phyloP scores from a whole-genome alignment of 257 asterid species.

The Eustoma russellianum region DNA sequence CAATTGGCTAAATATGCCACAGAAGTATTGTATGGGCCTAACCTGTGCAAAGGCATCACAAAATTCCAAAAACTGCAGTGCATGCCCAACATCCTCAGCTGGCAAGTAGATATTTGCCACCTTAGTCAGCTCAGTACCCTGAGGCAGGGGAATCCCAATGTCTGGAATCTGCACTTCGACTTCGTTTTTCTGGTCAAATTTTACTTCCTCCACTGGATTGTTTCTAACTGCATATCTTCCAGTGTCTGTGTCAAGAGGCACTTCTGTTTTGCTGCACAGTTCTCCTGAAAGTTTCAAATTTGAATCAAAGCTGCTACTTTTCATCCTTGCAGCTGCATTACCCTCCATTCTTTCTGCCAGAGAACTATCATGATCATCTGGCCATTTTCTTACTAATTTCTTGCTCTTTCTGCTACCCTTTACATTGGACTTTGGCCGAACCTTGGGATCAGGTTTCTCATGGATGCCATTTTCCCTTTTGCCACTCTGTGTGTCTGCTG shows the following conservation, averaged over 20 bases:
- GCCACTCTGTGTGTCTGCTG: not conserved
- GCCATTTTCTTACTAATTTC: not conserved
- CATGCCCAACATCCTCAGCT: slow-evolving; percentile 16
- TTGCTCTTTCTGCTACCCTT: not conserved
- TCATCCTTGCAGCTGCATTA: slow-evolving; percentile 2
- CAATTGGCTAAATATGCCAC: too few relatives aligned
- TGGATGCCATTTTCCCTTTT: not conserved
- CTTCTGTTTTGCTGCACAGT: not conserved
- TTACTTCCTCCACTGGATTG: not conserved
- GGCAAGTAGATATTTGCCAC: slow-evolving; percentile 12
- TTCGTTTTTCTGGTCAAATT: not conserved
- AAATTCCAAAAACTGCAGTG: slow-evolving; percentile 18
- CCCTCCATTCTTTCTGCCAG: not conserved
- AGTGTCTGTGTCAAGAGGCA: not conserved
- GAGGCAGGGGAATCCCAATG: slow-evolving; percentile 7
- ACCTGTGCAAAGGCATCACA: slow-evolving; percentile 20
- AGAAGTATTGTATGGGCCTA: not conserved
- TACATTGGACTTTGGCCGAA: not conserved
- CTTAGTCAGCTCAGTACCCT: slow-evolving; percentile 8
- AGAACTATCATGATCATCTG: not conserved
- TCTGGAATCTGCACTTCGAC: not conserved
- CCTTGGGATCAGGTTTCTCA: not conserved
- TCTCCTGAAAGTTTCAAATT: slow-evolving; percentile 3
- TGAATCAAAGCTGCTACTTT: not conserved
- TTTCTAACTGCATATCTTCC: not conserved